Evolutionary conservation across 2,329 filamentous ascomycete genomes (phyloP).

Genomic region (Colletotrichum siamense): DNA sequence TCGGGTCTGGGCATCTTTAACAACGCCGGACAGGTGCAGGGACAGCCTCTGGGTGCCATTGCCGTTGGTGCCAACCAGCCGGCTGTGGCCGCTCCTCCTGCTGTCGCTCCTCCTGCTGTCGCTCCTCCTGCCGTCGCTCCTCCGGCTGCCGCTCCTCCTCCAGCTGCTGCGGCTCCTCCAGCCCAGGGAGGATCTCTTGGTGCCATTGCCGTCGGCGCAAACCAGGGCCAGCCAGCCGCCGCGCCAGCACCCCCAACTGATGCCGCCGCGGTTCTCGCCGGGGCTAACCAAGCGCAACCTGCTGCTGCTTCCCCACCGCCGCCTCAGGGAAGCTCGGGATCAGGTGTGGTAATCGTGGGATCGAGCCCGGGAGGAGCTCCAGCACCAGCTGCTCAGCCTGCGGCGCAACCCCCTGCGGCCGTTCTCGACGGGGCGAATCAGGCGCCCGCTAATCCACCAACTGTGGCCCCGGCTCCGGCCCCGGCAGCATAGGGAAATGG

Average conservation of each 20-base stretch:
- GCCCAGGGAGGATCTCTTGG: conserved; percentile 4
- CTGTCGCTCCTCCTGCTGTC: background rate
- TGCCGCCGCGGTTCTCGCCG: background rate
- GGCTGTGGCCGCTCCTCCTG: background rate
- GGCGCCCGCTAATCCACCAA: background rate
- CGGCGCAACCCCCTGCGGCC: background rate
- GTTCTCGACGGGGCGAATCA: background rate
- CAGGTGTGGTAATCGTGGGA: conserved; percentile 2
- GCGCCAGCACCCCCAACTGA: background rate
- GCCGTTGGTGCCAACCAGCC: conserved; percentile 7
- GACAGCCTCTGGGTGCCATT: background rate
- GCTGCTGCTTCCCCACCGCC: background rate
- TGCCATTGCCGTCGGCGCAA: conserved; percentile 6
- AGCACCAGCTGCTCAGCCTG: background rate
- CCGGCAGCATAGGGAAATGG: background rate
- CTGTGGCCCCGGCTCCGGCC: background rate
- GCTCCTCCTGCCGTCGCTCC: background rate
- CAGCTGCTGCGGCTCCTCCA: background rate
- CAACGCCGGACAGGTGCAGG: background rate
- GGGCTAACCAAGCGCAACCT: background rate
- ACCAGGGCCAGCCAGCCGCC: background rate
- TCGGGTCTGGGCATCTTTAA: conserved; percentile 17
- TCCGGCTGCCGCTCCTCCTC: background rate
- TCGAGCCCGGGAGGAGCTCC: background rate
- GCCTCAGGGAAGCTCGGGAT: background rate